Conservation (phyloP, 176 grass and related monocot genomes). For the Rhynchospora tenuis region DNA sequence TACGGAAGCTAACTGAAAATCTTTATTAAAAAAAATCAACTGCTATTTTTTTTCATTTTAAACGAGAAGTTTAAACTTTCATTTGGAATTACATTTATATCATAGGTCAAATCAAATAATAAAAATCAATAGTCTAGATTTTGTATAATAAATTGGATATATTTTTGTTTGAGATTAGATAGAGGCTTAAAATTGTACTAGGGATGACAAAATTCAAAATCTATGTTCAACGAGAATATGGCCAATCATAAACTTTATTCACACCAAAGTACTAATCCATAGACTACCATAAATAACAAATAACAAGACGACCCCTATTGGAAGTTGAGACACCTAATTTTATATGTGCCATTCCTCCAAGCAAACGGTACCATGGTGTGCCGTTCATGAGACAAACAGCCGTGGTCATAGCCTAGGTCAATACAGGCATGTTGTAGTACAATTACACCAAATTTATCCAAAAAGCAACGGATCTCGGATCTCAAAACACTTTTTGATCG, state of each 20-base stretch:
- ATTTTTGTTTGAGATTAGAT: no score
- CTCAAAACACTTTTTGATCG: slow-evolving; percentile 25
- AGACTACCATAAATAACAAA: slow-evolving; percentile 17
- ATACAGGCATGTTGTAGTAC: slow-evolving; percentile 18
- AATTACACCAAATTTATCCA: slow-evolving; percentile 19
- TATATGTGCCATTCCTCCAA: not conserved
- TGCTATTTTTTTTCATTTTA: no score
- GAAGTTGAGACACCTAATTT: not conserved
- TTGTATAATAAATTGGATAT: no score
- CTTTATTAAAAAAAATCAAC: no score
- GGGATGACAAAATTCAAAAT: not conserved
- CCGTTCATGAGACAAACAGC: slow-evolving; percentile 5
- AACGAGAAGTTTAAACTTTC: no score
- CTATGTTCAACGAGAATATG: slow-evolving; percentile 9
- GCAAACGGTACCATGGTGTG: slow-evolving; percentile 10
- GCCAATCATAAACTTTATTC: slow-evolving; percentile 23
- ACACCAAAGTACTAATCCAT: slow-evolving; percentile 1
- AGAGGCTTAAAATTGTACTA: no score
- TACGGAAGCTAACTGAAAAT: no score
- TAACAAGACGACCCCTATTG: slow-evolving; percentile 10
- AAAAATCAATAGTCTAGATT: no score
- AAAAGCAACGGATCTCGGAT: slow-evolving; percentile 28
- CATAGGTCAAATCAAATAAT: no score
- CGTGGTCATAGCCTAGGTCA: not conserved
- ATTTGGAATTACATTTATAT: no score